Evolutionary conservation across 352 stramenopile genomes (phyloP).

Genomic region (Phytopythium oedochilum): DNA sequence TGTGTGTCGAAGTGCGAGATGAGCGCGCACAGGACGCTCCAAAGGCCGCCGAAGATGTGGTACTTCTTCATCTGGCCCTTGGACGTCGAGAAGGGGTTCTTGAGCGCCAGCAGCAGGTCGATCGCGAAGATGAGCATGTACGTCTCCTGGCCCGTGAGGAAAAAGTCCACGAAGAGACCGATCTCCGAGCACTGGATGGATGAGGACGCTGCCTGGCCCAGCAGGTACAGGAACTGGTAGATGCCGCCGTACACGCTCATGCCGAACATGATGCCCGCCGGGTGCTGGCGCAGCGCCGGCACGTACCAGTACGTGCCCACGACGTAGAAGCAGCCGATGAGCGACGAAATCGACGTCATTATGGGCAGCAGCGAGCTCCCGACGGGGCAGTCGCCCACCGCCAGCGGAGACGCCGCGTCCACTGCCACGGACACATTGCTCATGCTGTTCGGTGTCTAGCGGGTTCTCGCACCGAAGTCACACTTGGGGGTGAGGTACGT

Average conservation of each 20-base stretch:
- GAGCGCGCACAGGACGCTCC: conserved; percentile 62
- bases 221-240: conserved; percentile 77
- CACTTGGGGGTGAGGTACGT: too few species aligned
- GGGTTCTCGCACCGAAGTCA: too few species aligned
- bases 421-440: not conserved
- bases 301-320: conserved; percentile 68
- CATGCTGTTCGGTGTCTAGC: conserved; percentile 11
- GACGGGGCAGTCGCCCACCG: conserved; percentile 29
- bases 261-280: conserved; percentile 82
- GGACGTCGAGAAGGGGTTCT: conserved; percentile 83
- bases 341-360: conserved; percentile 56
- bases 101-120: conserved; percentile 73
- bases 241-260: conserved; percentile 82
- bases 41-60: conserved; percentile 64
- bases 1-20: conserved; percentile 73
- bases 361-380: conserved; percentile 49
- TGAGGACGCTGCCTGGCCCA: conserved; percentile 38
- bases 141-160: conserved; percentile 79
- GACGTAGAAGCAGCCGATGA: conserved; percentile 77
- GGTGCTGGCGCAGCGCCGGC: conserved; percentile 63
- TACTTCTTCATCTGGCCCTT: conserved; percentile 82
- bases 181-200: conserved; percentile 53
- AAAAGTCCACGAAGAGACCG: conserved; percentile 72
- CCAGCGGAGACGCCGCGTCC: conserved; percentile 2
- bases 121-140: conserved; percentile 90